Base-by-base conservation (phyloP, 768 basidiomycete species). In the Tylopilus rubrobrunneus region DNA sequence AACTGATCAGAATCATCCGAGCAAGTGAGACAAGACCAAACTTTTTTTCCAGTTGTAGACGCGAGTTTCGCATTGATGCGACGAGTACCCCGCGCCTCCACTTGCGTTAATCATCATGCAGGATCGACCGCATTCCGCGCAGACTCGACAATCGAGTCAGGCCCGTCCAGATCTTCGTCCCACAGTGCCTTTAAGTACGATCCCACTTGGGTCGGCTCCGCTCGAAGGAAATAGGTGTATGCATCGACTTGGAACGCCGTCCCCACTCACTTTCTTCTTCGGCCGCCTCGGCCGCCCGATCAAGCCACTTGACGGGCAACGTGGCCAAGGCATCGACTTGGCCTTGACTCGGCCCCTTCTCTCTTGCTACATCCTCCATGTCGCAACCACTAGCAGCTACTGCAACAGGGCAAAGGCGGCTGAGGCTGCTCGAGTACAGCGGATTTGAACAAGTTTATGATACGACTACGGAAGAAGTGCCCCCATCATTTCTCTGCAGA, bases 11-110 rank as follows among this genome's bases (percentile, higher is more conserved):
- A 21, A 10, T 15, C 36, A 21, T 37, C 6, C 29, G 23, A 28
- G 41, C 15, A 46, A 37, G 55, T 5, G n/a, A 34, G 15, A 21
- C 33, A 10, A 49, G 10, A 64, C 19, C 76, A 7, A 49, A 87
- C 91, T 84, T 92, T 92, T 72, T 92, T 92, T 11, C 73, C 75
- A 28, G 73, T 73, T 5, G 69, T 69, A 5, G 80, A 81, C 28
- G 82, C 80, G 12, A 71, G 69, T 63, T 79, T 85, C 79, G 76
- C 49, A 92, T 71, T 10, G 81, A 78, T 19, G 86, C 85, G 0
- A 93, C 82, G 19, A 98, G 71, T 0, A 96, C 82, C 64, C 96
- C 89, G 5, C 98, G 75, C 96, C 63, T 99, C 95, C 0, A 84
- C 83, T 53, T 97, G 93, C 11, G 86, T 84, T 36, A 99, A 70